Evolutionary conservation across 2,329 filamentous ascomycete species (phyloP).

Genomic region (Akanthomyces muscarius): DNA sequence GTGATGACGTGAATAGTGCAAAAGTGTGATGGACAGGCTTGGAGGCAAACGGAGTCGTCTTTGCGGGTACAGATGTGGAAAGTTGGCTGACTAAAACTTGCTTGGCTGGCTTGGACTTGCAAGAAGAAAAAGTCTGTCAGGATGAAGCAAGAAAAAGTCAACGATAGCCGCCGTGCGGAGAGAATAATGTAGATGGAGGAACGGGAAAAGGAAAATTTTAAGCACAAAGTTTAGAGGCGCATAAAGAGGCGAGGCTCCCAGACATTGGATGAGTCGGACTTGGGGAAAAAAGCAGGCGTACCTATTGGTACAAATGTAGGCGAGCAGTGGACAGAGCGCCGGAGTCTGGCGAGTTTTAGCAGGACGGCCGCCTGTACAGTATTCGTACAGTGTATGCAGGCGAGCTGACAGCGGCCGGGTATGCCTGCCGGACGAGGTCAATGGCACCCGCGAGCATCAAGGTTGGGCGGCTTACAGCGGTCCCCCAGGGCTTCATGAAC

Average conservation of each 20-base stretch:
- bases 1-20: background rate
- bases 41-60: background rate
- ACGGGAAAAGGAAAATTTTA: background rate
- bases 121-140: background rate
- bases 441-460: background rate
- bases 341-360: no score
- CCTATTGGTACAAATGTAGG: background rate
- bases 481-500: no score
- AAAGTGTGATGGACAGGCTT: background rate
- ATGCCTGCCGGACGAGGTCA: no score
- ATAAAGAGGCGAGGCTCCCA: background rate
- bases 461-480: no score
- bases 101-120: background rate
- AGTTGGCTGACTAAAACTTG: background rate
- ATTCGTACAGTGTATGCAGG: no score
- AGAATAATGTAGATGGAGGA: background rate
- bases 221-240: background rate
- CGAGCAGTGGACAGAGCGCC: background rate
- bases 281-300: background rate
- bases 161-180: background rate
- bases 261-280: background rate
- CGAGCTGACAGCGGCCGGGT: background rate
- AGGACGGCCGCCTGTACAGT: no score
- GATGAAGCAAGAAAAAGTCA: background rate
- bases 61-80: background rate